Evolutionary conservation across 441 rosid species (phyloP).

Genomic region (Arabidopsis lyrata): DNA sequence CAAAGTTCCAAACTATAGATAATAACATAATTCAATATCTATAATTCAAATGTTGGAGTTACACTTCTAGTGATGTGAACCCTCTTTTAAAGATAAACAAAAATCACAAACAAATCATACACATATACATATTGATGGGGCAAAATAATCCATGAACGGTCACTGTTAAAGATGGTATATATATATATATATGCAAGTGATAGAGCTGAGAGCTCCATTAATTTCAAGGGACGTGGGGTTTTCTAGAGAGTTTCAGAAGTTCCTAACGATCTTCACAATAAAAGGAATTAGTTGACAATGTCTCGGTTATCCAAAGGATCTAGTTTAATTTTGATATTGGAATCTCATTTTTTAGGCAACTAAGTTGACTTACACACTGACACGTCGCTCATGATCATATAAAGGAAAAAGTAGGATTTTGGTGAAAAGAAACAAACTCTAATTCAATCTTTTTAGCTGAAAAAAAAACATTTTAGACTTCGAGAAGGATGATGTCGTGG

Average conservation of each 20-base stretch:
- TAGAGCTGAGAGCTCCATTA: background rate
- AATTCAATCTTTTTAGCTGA: too few species aligned
- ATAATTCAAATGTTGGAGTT: background rate
- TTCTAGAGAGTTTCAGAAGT: background rate
- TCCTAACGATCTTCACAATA: background rate
- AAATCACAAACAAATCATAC: background rate
- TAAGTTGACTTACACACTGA: conserved; percentile 8
- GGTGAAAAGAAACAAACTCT: background rate
- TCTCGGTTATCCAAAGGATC: background rate
- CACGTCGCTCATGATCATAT: background rate
- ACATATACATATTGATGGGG: background rate
- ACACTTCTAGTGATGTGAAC: background rate
- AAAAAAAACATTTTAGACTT: background rate
- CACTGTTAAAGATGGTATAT: background rate
- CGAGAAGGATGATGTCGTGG: background rate
- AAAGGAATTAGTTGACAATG: conserved; percentile 2
- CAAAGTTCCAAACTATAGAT: too few species aligned
- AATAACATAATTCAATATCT: background rate
- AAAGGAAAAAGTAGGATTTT: background rate
- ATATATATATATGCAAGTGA: background rate
- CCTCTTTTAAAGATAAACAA: background rate
- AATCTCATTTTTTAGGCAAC: background rate
- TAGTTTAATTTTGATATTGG: conserved; percentile 1
- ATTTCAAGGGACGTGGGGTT: background rate
- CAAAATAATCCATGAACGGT: background rate